Conservation (phyloP, 2,329 filamentous ascomycete species). For the Colletotrichum australisinense region DNA sequence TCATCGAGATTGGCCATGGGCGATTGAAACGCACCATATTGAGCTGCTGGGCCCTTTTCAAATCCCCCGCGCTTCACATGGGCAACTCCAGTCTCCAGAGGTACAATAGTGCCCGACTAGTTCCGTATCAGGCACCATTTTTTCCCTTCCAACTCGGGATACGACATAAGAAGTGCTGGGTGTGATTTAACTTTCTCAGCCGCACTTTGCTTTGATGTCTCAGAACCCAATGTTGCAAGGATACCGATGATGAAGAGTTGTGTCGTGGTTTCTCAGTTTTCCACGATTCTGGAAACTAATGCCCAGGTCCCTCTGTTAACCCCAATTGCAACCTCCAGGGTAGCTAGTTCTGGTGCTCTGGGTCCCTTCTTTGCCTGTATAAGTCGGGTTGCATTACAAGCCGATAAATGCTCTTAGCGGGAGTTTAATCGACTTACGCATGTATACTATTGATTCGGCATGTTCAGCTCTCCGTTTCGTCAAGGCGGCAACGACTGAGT, state of each 20-base stretch:
- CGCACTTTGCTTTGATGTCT: not conserved
- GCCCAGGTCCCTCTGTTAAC: not conserved
- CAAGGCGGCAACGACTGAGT: not conserved
- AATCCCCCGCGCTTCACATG: not conserved
- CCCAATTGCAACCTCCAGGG: not conserved
- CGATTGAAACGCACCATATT: not conserved
- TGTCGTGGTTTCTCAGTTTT: not conserved
- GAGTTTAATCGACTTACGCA: not conserved
- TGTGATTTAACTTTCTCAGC: not conserved
- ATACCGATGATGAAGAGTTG: not conserved
- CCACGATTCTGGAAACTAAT: not conserved
- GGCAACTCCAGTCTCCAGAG: not conserved
- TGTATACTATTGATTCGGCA: not conserved
- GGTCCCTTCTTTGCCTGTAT: not conserved
- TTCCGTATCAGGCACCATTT: not conserved
- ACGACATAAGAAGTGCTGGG: not conserved
- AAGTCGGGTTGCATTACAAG: not conserved
- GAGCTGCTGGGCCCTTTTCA: not conserved
- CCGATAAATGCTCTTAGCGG: not conserved
- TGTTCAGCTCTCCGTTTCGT: not conserved
- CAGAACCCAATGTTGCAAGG: not conserved
- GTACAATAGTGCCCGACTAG: not conserved
- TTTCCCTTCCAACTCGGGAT: not conserved
- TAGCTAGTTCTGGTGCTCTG: not conserved
- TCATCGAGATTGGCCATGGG: slow-evolving; percentile 2